phyloP scores from a whole-genome alignment of 1,284 basidiomycete genomes.

The Ganoderma resinaceum region DNA sequence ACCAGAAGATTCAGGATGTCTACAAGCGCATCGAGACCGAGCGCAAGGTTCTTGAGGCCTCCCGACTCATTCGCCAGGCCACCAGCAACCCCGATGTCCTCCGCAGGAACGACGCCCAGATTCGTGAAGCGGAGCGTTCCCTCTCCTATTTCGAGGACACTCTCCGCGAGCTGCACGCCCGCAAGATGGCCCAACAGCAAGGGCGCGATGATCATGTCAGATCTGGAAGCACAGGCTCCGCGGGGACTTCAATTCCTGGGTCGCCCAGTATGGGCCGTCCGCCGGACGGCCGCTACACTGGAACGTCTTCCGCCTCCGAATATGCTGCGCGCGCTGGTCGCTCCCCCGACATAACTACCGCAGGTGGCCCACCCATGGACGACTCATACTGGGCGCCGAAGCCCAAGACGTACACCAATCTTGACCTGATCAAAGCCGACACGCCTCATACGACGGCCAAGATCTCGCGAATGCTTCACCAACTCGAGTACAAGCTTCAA shows the following conservation, averaged over 20 bases:
- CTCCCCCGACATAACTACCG: constrained; percentile 49
- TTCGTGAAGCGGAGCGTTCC: constrained; percentile 87
- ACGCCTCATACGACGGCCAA: constrained; percentile 96
- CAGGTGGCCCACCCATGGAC: constrained; percentile 44
- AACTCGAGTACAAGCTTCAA: constrained; percentile 98
- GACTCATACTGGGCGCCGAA: constrained; percentile 50
- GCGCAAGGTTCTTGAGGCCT: constrained; percentile 91
- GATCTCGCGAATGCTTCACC: constrained; percentile 98
- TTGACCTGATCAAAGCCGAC: constrained; percentile 97
- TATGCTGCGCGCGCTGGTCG: constrained; percentile 46
- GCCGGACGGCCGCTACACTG: constrained; percentile 42
- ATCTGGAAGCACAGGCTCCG: constrained; percentile 48
- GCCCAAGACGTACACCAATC: constrained; percentile 74
- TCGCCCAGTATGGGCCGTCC: constrained; percentile 44
- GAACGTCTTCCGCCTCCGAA: constrained; percentile 47
- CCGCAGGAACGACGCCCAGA: constrained; percentile 83
- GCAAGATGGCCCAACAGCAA: constrained; percentile 68
- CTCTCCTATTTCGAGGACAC: constrained; percentile 90
- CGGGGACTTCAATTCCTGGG: constrained; percentile 41
- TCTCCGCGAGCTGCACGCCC: constrained; percentile 82
- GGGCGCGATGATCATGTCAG: constrained; percentile 57
- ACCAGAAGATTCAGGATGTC: constrained; percentile 93
- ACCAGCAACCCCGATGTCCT: constrained; percentile 90
- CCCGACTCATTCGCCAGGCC: constrained; percentile 80
- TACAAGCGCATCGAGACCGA: constrained; percentile 91